Evolutionary conservation across 2,329 filamentous ascomycete species (phyloP), one percentile per base, ranked within the genome.

Genomic region (Aspergillus unguis): DNA sequence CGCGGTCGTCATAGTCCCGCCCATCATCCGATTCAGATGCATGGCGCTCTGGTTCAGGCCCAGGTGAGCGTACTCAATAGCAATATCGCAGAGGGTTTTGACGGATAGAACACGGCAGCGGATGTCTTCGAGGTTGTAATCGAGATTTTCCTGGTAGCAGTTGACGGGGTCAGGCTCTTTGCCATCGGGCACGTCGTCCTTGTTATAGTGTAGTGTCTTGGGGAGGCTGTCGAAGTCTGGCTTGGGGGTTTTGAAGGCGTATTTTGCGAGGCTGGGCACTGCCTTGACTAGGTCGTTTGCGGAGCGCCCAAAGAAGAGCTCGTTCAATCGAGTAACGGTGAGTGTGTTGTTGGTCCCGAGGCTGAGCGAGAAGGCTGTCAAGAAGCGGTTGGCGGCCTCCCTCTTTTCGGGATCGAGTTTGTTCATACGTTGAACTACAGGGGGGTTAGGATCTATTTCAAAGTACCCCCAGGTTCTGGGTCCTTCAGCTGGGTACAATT

Each of bases 401-500:
- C 57, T 55, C 40, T 60, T 49, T 11, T 42, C 10, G 0, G 40
- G 27, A 2, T 59, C 56, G 25, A 65, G 55, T 4, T 60, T 33
- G 23, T 50, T 35, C 9, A 68, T 40, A 10, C 61, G 57, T 11
- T 59, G 50, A 10, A 65, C 27, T 11, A 61, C 52, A 2, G 57
- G 53, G 6, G 65, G 60, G 31, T 67, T 60, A 17, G 62, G 37
- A 46, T 71, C 58, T 3, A 67, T 57, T 52, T 69, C 68, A 44
- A 73, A 69, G 55, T 70, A 70, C 7, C 72, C 48, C 9, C 73
- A 54, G 0, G 67, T 63, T 5, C 67, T 64, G 5, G 72, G 59
- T 17, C 59, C 58, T 5, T 58, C 55, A 3, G 79, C 75, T 1
- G 89, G 90, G 66, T 79, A 89, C 62, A 90, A 86, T 58, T 95